Evolutionary conservation across 2,329 filamentous ascomycete species (phyloP).

Genomic region (Sclerotinia borealis): DNA sequence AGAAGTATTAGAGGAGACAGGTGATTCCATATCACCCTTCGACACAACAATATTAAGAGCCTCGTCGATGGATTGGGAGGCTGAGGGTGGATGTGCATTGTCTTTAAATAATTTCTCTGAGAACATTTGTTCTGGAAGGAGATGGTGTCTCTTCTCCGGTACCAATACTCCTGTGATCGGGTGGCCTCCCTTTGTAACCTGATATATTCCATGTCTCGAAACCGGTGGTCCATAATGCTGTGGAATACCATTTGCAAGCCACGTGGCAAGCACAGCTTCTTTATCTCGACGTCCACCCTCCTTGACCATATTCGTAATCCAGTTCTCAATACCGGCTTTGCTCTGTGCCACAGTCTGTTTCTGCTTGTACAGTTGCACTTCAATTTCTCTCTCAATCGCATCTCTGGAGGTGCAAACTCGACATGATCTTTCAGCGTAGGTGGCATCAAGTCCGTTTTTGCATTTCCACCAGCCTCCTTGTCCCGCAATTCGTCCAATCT

Average conservation of each 20-base stretch:
- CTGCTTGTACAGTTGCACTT: background rate
- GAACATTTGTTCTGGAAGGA: background rate
- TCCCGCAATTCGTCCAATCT: slow-evolving; percentile 11
- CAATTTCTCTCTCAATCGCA: background rate
- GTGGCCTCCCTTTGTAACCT: background rate
- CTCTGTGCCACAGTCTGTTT: background rate
- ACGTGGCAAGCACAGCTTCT: background rate
- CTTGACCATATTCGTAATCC: background rate
- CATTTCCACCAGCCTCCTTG: slow-evolving; percentile 30
- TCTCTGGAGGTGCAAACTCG: slow-evolving; percentile 11
- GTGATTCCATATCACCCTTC: background rate
- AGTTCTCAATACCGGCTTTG: background rate
- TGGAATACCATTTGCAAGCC: background rate
- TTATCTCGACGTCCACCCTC: slow-evolving; percentile 3
- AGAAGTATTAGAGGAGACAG: background rate
- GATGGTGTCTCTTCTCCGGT: background rate
- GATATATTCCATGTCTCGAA: background rate
- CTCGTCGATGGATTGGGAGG: background rate
- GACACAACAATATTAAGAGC: no score
- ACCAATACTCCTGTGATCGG: background rate
- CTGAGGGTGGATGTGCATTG: background rate
- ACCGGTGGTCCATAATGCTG: background rate
- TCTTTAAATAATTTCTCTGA: background rate
- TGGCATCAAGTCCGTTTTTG: slow-evolving; percentile 15
- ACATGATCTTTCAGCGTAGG: slow-evolving; percentile 20